Percentiles rank a stretch among this genome's conserved stretches.
phyloP scores from a whole-genome alignment of 345 rosid species.

The Acer yangbiense region DNA sequence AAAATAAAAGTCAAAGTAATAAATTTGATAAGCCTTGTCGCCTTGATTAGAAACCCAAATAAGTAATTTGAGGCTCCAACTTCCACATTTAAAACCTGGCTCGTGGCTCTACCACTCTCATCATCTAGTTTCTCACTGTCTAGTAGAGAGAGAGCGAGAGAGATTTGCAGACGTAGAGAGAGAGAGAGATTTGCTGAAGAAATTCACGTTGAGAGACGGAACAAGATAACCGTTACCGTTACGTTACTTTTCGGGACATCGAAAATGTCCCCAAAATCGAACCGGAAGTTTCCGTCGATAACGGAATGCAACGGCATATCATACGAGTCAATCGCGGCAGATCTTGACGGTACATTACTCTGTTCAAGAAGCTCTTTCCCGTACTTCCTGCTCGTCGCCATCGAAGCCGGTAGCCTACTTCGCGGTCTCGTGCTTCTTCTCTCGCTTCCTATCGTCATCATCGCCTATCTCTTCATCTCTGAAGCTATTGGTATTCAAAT shows the following conservation, averaged over 20 bases:
- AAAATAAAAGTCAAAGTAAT: background rate
- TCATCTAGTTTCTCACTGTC: background rate
- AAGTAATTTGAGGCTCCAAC: constrained; percentile 33
- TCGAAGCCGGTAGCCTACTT: constrained; percentile 87
- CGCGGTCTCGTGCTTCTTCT: constrained; percentile 82
- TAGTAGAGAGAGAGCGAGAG: background rate
- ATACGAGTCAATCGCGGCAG: constrained; percentile 76
- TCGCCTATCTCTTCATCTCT: constrained; percentile 73
- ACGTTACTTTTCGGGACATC: background rate
- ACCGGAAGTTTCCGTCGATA: constrained; percentile 53
- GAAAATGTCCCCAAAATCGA: constrained; percentile 39
- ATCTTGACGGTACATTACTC: constrained; percentile 92
- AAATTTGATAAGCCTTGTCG: background rate
- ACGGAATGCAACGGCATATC: constrained; percentile 44
- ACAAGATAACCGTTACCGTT: background rate
- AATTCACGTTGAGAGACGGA: background rate
- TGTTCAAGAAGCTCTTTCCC: constrained; percentile 81
- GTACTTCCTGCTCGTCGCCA: constrained; percentile 88
- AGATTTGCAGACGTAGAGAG: background rate
- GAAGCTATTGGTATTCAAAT: constrained; percentile 88
- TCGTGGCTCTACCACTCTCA: constrained; percentile 34
- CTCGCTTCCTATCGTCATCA: constrained; percentile 63
- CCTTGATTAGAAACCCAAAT: constrained; percentile 17
- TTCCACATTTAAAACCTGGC: constrained; percentile 55
- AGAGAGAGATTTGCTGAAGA: background rate